Percentiles rank a stretch among this genome's conserved stretches.
phyloP scores from a whole-genome alignment of 257 asterid species.

The Ocimum tenuiflorum region DNA sequence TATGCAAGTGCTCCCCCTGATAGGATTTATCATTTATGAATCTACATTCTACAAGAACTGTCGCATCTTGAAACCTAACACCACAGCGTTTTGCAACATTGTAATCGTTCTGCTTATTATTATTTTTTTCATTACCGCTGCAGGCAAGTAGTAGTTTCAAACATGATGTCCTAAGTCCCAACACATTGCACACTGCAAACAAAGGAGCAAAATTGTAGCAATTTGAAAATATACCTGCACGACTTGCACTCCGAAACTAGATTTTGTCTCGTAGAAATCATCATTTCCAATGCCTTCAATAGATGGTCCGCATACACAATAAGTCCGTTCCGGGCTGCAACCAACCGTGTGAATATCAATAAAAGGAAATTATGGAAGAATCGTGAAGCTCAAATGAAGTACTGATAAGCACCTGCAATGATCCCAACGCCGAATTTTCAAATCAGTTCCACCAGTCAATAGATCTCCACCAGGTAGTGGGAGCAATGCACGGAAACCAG shows the following conservation, averaged over 20 bases:
- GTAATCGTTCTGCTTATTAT: not conserved
- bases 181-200: not conserved
- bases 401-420: slow-evolving; percentile 61
- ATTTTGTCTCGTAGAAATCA: slow-evolving; percentile 83
- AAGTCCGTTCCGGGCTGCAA: slow-evolving; percentile 87
- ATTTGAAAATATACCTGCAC: slow-evolving; percentile 69
- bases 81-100: not conserved
- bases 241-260: slow-evolving; percentile 90
- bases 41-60: not conserved
- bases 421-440: slow-evolving; percentile 96
- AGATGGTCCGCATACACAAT: slow-evolving; percentile 91
- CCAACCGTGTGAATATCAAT: slow-evolving; percentile 16
- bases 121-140: not conserved
- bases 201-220: slow-evolving; percentile 15
- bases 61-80: not conserved
- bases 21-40: not conserved
- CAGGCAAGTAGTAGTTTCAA: not conserved
- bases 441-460: slow-evolving; percentile 92
- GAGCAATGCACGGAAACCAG: slow-evolving; percentile 95
- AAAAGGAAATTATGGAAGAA: not conserved
- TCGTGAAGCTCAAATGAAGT: slow-evolving; percentile 13
- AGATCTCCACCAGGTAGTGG: slow-evolving; percentile 99
- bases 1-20: not conserved
- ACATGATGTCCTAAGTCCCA: not conserved
- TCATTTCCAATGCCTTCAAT: slow-evolving; percentile 71